Evolutionary conservation across 2,329 filamentous ascomycete species (phyloP), one percentile per base, ranked within the genome.

Genomic region (Colletotrichum sp.): DNA sequence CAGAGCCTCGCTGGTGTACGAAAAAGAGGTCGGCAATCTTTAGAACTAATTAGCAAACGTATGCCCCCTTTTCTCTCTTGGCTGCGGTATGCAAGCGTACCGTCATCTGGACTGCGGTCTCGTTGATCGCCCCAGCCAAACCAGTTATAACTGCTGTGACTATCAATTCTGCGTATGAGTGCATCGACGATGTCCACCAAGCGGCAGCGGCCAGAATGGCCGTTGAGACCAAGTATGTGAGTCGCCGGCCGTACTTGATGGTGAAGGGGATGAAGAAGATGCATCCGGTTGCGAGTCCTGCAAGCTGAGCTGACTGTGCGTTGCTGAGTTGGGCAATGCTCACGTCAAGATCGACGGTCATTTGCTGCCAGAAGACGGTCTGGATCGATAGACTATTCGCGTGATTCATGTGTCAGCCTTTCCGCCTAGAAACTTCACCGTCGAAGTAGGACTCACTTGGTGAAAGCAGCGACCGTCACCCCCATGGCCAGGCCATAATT

Each of bases 71-170:
- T 49, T n/a, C 18, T 49, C 9, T n/a, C 9, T n/a, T 49, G 39
- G 39, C 18, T 49, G 39, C 59, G 21, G 24, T 18, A 9, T 9
- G 16, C 12, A 16, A 8, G 68, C 52, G 60, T 24, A 76, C 76
- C 0, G 85, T 87, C 64, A 87, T 83, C 59, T 85, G 84, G 6
- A 81, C 83, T 44, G 85, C 82, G 1, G 83, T 82, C 71, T 87
- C 85, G 49, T 85, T 84, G 7, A 85, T 82, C 7, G 86, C 84
- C 12, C 84, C 86, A 5, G 82, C 82, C 16, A 86, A 68, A 0
- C 86, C 83, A 13, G 81, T 80, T 0, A 84, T 62, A 15, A 83
- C 28, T 34, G 78, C 67, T 66, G 79, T 76, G 30, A 60, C 13
- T 28, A 77, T 72, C 44, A 77, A 13, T 21, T 77, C 76, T 6